Percentiles rank a stretch among this genome's conserved stretches.
Evolutionary conservation across 768 basidiomycete genomes (phyloP).

Genomic region (Collybiopsis confluens): DNA sequence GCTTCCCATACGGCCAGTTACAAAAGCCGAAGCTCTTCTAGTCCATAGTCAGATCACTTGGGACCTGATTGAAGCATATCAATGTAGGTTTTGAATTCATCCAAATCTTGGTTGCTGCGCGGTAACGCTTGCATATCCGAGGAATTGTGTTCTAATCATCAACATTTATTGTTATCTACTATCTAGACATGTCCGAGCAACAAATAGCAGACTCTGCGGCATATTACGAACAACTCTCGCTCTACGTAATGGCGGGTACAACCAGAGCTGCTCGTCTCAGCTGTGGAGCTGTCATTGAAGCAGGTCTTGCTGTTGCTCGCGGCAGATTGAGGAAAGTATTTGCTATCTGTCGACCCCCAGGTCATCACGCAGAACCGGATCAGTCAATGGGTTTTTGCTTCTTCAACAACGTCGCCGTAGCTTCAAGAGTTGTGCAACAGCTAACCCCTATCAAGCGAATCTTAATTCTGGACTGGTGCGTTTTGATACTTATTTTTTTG

Average conservation of each 20-base stretch:
- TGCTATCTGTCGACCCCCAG: constrained; percentile 95
- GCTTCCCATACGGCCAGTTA: constrained; percentile 70
- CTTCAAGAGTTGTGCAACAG: constrained; percentile 76
- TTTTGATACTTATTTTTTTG: constrained; percentile 4
- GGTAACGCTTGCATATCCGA: neutral
- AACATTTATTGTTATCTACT: constrained; percentile 1
- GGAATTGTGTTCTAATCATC: neutral
- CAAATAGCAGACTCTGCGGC: constrained; percentile 69
- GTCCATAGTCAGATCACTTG: constrained; percentile 92
- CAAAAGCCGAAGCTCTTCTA: constrained; percentile 74
- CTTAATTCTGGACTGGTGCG: constrained; percentile 93
- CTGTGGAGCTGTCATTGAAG: constrained; percentile 93
- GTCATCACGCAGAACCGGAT: constrained; percentile 97
- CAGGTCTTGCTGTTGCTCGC: constrained; percentile 79
- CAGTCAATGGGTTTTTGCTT: constrained; percentile 99
- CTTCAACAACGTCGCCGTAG: constrained; percentile 97
- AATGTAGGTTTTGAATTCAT: constrained; percentile 49
- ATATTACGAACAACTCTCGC: constrained; percentile 88
- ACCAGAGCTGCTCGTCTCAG: constrained; percentile 83
- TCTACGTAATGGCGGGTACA: constrained; percentile 87
- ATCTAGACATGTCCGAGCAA: constrained; percentile 66
- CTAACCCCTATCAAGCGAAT: constrained; percentile 70
- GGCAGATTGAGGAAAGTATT: constrained; percentile 79
- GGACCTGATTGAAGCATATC: constrained; percentile 82
- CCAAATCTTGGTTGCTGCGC: neutral